Conservation (phyloP, 441 rosid genomes). For the Brassica balearica region DNA sequence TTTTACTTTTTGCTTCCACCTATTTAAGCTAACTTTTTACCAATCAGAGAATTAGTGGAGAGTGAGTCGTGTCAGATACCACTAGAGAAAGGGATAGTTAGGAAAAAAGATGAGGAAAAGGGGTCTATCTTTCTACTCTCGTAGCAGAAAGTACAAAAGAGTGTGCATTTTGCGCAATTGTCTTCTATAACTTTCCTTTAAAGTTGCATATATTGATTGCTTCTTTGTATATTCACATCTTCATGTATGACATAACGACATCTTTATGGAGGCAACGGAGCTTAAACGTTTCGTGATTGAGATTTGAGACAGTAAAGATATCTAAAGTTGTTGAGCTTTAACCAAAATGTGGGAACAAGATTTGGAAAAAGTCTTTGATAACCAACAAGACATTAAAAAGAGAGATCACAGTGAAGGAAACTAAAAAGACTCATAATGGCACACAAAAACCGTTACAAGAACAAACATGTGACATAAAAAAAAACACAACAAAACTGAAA, state of each 20-base stretch:
- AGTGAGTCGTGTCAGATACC: too few species aligned
- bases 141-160: background rate
- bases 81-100: too few species aligned
- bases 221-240: slow-evolving; percentile 11
- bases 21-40: too few species aligned
- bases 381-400: slow-evolving; percentile 18
- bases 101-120: background rate
- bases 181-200: slow-evolving; percentile 24
- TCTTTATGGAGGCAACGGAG: slow-evolving; percentile 5
- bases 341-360: slow-evolving; percentile 24
- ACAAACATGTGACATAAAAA: slow-evolving; percentile 18
- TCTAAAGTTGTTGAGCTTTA: slow-evolving; percentile 13
- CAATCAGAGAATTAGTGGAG: too few species aligned
- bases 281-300: background rate
- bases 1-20: too few species aligned
- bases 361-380: background rate
- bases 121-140: slow-evolving; percentile 28
- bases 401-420: slow-evolving; percentile 8
- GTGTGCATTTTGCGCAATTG: background rate
- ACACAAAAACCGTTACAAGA: slow-evolving; percentile 26
- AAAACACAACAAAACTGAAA: slow-evolving; percentile 28
- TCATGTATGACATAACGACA: background rate
- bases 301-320: background rate
- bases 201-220: slow-evolving; percentile 33
- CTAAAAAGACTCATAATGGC: slow-evolving; percentile 13